Conservation (phyloP, 139 green algal genomes). For the Deuterostichococcus epilithicus region DNA sequence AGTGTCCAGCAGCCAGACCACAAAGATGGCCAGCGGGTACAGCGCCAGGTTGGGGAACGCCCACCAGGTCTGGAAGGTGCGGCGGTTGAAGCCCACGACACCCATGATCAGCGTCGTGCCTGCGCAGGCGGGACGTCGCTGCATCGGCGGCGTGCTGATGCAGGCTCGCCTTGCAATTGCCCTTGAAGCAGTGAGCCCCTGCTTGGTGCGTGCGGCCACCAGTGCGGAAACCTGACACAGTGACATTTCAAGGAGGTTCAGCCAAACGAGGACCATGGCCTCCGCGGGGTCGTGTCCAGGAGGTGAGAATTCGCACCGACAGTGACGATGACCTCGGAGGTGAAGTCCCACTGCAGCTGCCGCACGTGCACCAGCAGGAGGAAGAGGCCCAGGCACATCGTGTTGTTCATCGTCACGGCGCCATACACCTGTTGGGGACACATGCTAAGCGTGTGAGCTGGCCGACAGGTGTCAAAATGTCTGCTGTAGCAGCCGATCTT, state of each 20-base stretch:
- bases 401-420: constrained; percentile 72
- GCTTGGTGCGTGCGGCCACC: neutral
- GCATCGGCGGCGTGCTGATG: neutral
- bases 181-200: neutral
- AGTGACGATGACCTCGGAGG: constrained; percentile 40
- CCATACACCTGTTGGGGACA: constrained; percentile 71
- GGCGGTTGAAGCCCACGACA: constrained; percentile 21
- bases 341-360: constrained; percentile 53
- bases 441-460: constrained; percentile 2
- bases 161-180: neutral
- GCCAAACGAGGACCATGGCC: neutral
- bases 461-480: neutral
- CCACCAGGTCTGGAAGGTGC: constrained; percentile 35
- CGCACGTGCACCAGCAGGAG: constrained; percentile 50
- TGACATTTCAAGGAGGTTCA: neutral
- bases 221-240: neutral
- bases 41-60: constrained; percentile 32
- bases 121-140: neutral
- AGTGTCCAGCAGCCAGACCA: constrained; percentile 29
- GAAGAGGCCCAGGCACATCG: constrained; percentile 65
- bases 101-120: constrained; percentile 27
- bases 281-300: neutral
- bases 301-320: constrained; percentile 15
- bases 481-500: no score
- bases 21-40: constrained; percentile 26